Conservation (phyloP, 371 early-diverging fungal species). For the Mortierella polycephala region DNA sequence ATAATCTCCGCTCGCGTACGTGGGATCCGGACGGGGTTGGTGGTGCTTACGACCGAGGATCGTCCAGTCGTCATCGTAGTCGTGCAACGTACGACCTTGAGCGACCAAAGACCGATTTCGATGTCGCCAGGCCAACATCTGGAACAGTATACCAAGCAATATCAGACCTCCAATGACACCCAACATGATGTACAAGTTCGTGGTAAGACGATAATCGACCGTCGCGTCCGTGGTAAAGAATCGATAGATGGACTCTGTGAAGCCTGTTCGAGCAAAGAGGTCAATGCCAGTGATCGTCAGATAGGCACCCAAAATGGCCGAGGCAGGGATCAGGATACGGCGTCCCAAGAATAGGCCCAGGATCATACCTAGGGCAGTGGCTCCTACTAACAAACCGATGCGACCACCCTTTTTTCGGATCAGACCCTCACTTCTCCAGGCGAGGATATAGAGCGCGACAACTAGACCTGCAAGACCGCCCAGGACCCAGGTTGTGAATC, state of each 20-base stretch:
- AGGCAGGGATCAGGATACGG: slow-evolving; percentile 69
- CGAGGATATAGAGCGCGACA: slow-evolving; percentile 68
- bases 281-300: slow-evolving; percentile 80
- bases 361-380: slow-evolving; percentile 64
- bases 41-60: slow-evolving; percentile 4
- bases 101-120: slow-evolving; percentile 16
- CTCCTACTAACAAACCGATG: slow-evolving; percentile 69
- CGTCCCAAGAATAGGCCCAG: slow-evolving; percentile 64
- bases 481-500: slow-evolving; percentile 62
- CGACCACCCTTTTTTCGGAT: slow-evolving; percentile 69
- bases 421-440: slow-evolving; percentile 63
- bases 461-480: slow-evolving; percentile 67
- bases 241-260: slow-evolving; percentile 51
- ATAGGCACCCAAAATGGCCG: slow-evolving; percentile 77
- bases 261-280: slow-evolving; percentile 78
- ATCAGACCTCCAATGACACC: slow-evolving; percentile 34
- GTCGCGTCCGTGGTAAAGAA: slow-evolving; percentile 26
- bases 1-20: slow-evolving; percentile 25
- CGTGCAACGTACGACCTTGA: slow-evolving; percentile 20
- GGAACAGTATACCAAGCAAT: slow-evolving; percentile 12
- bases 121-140: slow-evolving; percentile 21
- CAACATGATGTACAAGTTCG: slow-evolving; percentile 47
- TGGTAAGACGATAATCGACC: slow-evolving; percentile 22
- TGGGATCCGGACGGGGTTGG: slow-evolving; percentile 22
- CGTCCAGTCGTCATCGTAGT: slow-evolving; percentile 26